A percentile compares a stretch with the other conserved stretches of the same genome.
phyloP scores from a whole-genome alignment of 169 alveolate genomes.

The Cystoisospora suis region DNA sequence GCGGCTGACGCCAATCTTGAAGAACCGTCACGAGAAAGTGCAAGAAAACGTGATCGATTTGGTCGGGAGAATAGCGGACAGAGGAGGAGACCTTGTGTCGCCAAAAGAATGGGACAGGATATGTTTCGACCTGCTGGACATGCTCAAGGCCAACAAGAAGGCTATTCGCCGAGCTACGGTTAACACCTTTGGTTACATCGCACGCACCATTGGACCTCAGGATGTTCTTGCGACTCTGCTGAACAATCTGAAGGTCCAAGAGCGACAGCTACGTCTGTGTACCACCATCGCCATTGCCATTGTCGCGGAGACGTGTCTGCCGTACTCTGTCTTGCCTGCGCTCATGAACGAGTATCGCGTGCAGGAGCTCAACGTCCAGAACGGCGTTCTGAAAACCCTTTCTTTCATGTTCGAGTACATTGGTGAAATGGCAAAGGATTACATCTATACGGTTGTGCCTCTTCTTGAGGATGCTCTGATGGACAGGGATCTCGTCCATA shows the following conservation, averaged over 20 bases:
- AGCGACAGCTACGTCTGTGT: conserved; percentile 96
- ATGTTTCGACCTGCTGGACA: conserved; percentile 97
- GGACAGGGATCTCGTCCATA: conserved; percentile 98
- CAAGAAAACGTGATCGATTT: conserved; percentile 86
- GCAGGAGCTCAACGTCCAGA: conserved; percentile 98
- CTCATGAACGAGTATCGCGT: conserved; percentile 99
- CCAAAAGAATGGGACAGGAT: conserved; percentile 99
- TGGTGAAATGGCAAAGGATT: conserved; percentile 93
- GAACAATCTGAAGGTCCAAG: conserved; percentile 93
- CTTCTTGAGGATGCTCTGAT: conserved; percentile 98
- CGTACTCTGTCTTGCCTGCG: conserved; percentile 99
- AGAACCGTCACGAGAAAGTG: conserved; percentile 99
- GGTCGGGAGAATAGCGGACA: conserved; percentile 99
- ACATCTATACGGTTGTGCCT: conserved; percentile 97
- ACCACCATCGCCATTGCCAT: conserved; percentile 91
- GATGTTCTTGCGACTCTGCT: conserved; percentile 96
- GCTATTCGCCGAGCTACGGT: conserved; percentile 97
- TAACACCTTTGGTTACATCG: conserved; percentile 99
- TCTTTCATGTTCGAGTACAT: conserved; percentile 98
- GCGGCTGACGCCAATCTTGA: conserved; percentile 98
- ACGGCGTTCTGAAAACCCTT: conserved; percentile 98
- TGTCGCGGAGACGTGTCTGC: conserved; percentile 99
- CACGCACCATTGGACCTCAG: conserved; percentile 99
- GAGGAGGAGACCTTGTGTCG: conserved; percentile 99
- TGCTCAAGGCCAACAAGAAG: conserved; percentile 95